A percentile compares a stretch with the other conserved stretches of the same genome.
Evolutionary conservation across 345 rosid species (phyloP).

Genomic region (Corchorus olitorius): DNA sequence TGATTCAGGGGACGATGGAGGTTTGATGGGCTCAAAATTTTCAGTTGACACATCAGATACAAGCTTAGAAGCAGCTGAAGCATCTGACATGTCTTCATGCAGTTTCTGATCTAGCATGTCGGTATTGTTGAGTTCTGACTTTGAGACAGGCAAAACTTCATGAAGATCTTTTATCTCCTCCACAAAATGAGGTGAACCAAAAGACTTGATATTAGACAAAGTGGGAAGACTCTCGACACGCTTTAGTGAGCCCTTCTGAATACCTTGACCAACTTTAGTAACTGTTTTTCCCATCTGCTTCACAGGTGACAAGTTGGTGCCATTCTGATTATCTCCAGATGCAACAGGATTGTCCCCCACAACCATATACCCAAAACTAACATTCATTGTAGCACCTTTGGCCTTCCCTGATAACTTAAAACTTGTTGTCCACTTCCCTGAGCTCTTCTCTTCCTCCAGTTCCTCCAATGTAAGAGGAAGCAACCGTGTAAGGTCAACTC

Average conservation of each 20-base stretch:
- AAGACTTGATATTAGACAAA: constrained; percentile 35
- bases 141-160: constrained; percentile 60
- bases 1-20: constrained; percentile 27
- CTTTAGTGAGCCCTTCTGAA: constrained; percentile 37
- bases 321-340: constrained; percentile 41
- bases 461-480: constrained; percentile 95
- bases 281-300: constrained; percentile 44
- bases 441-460: constrained; percentile 87
- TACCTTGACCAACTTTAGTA: constrained; percentile 37
- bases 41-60: constrained; percentile 40
- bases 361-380: constrained; percentile 83
- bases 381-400: constrained; percentile 67
- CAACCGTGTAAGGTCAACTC: constrained; percentile 86
- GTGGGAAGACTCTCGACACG: constrained; percentile 54
- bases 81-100: constrained; percentile 54
- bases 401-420: constrained; percentile 83
- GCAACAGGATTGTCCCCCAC: constrained; percentile 50
- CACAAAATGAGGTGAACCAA: constrained; percentile 31
- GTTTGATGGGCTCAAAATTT: constrained; percentile 38
- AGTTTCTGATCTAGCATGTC: constrained; percentile 45
- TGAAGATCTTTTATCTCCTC: constrained; percentile 81
- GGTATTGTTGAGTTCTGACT: constrained; percentile 46
- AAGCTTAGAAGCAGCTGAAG: constrained; percentile 39
- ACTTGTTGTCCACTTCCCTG: constrained; percentile 92
- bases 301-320: constrained; percentile 33